Conservation (phyloP, 225 moss, liverwort and hornwort genomes). For the Marchantia paleacea region DNA sequence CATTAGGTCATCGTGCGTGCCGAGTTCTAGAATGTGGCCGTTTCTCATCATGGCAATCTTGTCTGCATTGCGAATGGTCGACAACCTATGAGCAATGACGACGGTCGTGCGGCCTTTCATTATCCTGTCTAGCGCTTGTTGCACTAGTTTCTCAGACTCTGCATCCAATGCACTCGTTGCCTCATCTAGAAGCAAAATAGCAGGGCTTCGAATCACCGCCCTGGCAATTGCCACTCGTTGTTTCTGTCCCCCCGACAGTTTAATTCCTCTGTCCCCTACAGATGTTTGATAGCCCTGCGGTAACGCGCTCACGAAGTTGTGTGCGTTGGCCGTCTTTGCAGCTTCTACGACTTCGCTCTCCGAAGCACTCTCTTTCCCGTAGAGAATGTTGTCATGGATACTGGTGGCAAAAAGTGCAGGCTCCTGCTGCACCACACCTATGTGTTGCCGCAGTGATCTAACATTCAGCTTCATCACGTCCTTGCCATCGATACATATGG, state of each 20-base stretch:
- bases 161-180: slow-evolving; percentile 50
- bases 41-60: slow-evolving; percentile 46
- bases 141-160: slow-evolving; percentile 49
- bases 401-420: slow-evolving; percentile 44
- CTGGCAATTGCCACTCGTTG: slow-evolving; percentile 49
- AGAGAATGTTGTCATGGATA: slow-evolving; percentile 46
- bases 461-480: slow-evolving; percentile 40
- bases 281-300: slow-evolving; percentile 41
- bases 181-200: slow-evolving; percentile 45
- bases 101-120: slow-evolving; percentile 46
- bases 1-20: slow-evolving; percentile 45
- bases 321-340: slow-evolving; percentile 44
- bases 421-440: slow-evolving; percentile 47
- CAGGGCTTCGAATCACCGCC: slow-evolving; percentile 47
- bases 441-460: slow-evolving; percentile 38
- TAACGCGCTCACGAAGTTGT: slow-evolving; percentile 37
- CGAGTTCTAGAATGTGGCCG: slow-evolving; percentile 41
- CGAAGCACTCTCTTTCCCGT: slow-evolving; percentile 44
- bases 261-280: slow-evolving; percentile 44
- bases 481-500: slow-evolving; percentile 43
- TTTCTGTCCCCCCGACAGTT: slow-evolving; percentile 51
- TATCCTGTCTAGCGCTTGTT: slow-evolving; percentile 45
- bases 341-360: slow-evolving; percentile 46
- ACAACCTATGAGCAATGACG: slow-evolving; percentile 45
- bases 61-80: slow-evolving; percentile 42